Evolutionary conservation across 169 alveolate species (phyloP), one percentile per base, ranked within the genome.

Genomic region (Toxoplasma gondii): DNA sequence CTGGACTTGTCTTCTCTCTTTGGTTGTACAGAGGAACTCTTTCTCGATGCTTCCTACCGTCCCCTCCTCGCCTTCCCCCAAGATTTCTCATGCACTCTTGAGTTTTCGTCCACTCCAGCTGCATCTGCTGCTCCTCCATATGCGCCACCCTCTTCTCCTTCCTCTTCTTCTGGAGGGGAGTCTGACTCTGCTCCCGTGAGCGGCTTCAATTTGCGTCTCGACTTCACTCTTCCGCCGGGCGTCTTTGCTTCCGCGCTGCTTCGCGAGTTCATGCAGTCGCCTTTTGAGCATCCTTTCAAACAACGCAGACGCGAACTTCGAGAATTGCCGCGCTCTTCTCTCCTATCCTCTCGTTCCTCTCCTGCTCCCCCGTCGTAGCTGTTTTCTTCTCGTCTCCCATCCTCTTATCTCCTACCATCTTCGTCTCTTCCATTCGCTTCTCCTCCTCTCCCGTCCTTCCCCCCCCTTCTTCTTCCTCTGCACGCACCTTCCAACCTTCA

Each of bases 21-120:
- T 49, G 16, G 16, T 41, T 82, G 16, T 41, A 1, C 90, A 82
- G 90, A 38, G 17, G 90, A 82, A 19, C 34, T 41, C 36, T 82
- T 82, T 31, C 67, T 82, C 41, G 90, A 82, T 49, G 90, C 67
- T 36, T 38, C 67, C 41, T 82, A 82, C 90, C 90, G 90, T 12
- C 90, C 58, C 67, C 38, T 82, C 39, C 67, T 82, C 19, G n/a
- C 90, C 5, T 16, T 41, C 67, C 90, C 90, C 12, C 54, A 67
- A 1, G 67, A 82, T 31, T 82, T 82, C 34, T 12, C 54, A 12
- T 82, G 90, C 41, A 49, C 31, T 24, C 90, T 82, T 17, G 34
- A 22, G 39, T 82, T 10, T 31, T 82, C 49, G 10, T 38, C 88
- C 16, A 12, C 58, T 4, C 54, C 4, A 31, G 44, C 5, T 34